Conservation (phyloP, 495 filamentous ascomycete genomes). For the Letharia lupina region DNA sequence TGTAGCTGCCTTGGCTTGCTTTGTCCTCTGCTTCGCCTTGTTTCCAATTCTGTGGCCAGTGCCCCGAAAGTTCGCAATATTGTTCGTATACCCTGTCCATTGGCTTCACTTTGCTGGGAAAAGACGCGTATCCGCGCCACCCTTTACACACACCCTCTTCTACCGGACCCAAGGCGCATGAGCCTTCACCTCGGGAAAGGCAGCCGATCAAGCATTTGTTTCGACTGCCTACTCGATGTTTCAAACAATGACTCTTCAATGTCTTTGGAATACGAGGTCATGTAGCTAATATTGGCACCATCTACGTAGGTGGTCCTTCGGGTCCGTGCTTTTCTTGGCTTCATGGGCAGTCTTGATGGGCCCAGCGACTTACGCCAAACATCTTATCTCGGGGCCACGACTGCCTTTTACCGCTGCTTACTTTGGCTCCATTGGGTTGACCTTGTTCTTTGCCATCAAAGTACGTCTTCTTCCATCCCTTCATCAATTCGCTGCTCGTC, state of each 20-base stretch:
- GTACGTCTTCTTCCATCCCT: slow-evolving; percentile 50
- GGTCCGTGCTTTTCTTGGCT: slow-evolving; percentile 78
- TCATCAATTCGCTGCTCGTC: slow-evolving; percentile 6
- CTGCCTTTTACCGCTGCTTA: slow-evolving; percentile 94
- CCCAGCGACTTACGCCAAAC: slow-evolving; percentile 67
- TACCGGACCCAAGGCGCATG: slow-evolving; percentile 7
- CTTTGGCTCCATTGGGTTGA: slow-evolving; percentile 87
- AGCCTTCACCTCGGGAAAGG: slow-evolving; percentile 19
- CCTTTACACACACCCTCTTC: not conserved
- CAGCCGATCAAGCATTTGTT: slow-evolving; percentile 15
- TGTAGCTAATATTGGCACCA: slow-evolving; percentile 22
- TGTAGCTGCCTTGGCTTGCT: slow-evolving; percentile 80
- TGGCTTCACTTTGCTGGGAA: slow-evolving; percentile 21
- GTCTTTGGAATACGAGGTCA: slow-evolving; percentile 16
- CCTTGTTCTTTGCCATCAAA: slow-evolving; percentile 82
- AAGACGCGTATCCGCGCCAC: slow-evolving; percentile 18
- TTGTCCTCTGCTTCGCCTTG: slow-evolving; percentile 82
- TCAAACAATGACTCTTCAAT: slow-evolving; percentile 11
- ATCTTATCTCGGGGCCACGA: slow-evolving; percentile 75
- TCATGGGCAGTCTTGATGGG: slow-evolving; percentile 96
- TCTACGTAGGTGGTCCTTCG: slow-evolving; percentile 76
- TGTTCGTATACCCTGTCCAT: slow-evolving; percentile 59
- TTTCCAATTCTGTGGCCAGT: slow-evolving; percentile 69
- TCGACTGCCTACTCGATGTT: slow-evolving; percentile 18
- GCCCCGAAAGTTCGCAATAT: slow-evolving; percentile 88